Percentiles rank a stretch among this genome's conserved stretches.
Conservation (phyloP, 768 basidiomycete species). For the Mycena rebaudengoi region DNA sequence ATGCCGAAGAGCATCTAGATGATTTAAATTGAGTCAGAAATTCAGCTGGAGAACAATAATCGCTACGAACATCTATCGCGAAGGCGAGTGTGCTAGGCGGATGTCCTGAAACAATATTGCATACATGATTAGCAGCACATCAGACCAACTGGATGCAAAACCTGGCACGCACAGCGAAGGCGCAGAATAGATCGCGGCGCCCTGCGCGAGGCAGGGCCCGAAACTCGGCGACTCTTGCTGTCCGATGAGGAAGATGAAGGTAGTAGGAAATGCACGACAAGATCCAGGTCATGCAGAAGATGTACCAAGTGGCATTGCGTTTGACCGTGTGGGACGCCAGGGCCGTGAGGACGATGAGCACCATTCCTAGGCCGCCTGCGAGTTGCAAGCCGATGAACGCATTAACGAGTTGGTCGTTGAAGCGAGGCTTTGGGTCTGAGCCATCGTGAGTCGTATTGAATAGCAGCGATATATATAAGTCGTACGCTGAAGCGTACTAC, state of each 20-base stretch:
- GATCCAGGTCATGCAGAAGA: constrained; percentile 41
- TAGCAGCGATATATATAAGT: background rate
- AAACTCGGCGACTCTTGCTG: constrained; percentile 36
- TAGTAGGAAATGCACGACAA: constrained; percentile 40
- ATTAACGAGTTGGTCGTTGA: constrained; percentile 22
- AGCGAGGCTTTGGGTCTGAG: background rate
- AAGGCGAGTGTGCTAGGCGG: constrained; percentile 39
- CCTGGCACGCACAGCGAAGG: constrained; percentile 37
- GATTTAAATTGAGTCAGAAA: background rate
- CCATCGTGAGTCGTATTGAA: background rate
- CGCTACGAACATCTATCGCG: constrained; percentile 36
- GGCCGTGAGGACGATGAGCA: constrained; percentile 38
- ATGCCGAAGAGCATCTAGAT: constrained; percentile 39
- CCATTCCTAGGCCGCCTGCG: constrained; percentile 32
- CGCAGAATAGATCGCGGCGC: constrained; percentile 41
- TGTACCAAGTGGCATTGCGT: constrained; percentile 44
- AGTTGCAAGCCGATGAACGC: constrained; percentile 42
- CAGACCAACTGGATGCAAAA: background rate
- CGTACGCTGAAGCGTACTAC: too few relatives aligned
- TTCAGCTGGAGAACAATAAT: background rate
- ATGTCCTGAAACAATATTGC: constrained; percentile 25
- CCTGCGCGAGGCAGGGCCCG: constrained; percentile 38
- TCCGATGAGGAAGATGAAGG: constrained; percentile 40
- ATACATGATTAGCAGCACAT: background rate
- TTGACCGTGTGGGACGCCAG: constrained; percentile 34